Evolutionary conservation across 345 rosid genomes (phyloP).

Genomic region (Eucalyptus polyanthemos): DNA sequence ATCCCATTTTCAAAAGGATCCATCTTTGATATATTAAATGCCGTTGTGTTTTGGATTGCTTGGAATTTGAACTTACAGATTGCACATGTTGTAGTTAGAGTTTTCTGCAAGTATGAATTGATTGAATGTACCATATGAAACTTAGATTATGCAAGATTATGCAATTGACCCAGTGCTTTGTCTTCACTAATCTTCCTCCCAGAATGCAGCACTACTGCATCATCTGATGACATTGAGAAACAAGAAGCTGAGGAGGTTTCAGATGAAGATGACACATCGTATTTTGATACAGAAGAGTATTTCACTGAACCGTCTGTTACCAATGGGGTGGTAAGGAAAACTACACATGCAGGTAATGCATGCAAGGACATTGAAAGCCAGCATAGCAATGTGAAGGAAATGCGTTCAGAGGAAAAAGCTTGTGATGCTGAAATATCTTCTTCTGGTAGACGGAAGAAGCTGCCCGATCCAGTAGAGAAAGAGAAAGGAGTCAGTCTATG

Average conservation of each 20-base stretch:
- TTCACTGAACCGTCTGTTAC: conserved; percentile 31
- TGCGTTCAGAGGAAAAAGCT: conserved; percentile 14
- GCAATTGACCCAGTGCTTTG: background rate
- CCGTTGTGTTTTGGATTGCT: background rate
- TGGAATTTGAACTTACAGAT: background rate
- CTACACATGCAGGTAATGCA: conserved; percentile 3
- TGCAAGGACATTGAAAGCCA: conserved; percentile 1
- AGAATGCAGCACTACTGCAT: conserved; percentile 96
- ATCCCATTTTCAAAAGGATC: background rate
- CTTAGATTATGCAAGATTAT: background rate
- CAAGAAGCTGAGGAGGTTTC: conserved; percentile 82
- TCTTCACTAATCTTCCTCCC: conserved; percentile 15
- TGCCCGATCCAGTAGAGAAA: conserved; percentile 92
- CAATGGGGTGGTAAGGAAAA: conserved; percentile 24
- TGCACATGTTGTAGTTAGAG: background rate
- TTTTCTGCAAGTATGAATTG: background rate
- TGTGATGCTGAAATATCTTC: conserved; percentile 13
- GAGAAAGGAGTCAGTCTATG: conserved; percentile 97
- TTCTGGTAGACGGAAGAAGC: conserved; percentile 65
- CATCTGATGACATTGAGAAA: conserved; percentile 91
- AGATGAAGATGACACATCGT: conserved; percentile 76
- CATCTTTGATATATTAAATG: background rate
- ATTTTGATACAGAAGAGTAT: conserved; percentile 64
- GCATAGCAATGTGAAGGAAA: conserved; percentile 16
- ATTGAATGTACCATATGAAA: background rate